Conservation (phyloP, 2,329 filamentous ascomycete genomes). For the Monosporascus ibericus region DNA sequence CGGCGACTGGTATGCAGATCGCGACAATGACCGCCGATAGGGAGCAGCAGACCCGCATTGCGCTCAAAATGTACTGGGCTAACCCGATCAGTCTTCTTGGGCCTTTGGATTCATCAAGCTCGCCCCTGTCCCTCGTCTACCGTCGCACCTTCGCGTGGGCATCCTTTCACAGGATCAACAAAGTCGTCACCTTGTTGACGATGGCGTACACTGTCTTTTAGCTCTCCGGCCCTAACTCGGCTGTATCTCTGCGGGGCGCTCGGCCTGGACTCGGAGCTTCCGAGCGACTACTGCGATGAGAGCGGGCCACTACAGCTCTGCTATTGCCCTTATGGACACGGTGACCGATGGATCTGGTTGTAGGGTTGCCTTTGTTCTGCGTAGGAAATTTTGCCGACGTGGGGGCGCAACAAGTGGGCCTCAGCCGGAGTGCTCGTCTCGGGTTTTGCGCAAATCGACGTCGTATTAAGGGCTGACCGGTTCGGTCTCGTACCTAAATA, state of each 20-base stretch:
- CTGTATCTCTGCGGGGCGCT: constrained; percentile 6
- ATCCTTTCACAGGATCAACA: constrained; percentile 2
- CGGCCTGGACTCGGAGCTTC: constrained; percentile 3
- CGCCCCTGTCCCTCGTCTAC: constrained; percentile 7
- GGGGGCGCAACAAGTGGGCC: constrained; percentile 5
- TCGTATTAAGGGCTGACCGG: too few relatives aligned
- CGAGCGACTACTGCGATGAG: constrained; percentile 2
- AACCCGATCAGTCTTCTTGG: constrained; percentile 4
- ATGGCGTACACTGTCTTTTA: constrained; percentile 1
- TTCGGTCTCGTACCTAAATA: too few relatives aligned
- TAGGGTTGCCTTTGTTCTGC: constrained; percentile 6
- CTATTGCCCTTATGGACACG: constrained; percentile 5
- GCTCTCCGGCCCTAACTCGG: background rate
- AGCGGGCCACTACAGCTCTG: constrained; percentile 4
- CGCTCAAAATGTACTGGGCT: constrained; percentile 6
- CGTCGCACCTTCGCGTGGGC: constrained; percentile 7
- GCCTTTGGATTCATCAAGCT: constrained; percentile 9
- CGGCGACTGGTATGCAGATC: constrained; percentile 1
- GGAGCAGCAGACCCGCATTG: constrained; percentile 1
- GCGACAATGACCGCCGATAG: constrained; percentile 1
- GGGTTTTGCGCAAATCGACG: constrained; percentile 3
- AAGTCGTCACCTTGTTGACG: constrained; percentile 1
- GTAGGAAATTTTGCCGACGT: constrained; percentile 2
- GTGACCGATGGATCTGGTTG: constrained; percentile 4
- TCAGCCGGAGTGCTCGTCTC: constrained; percentile 2